Percentiles rank a stretch among this genome's conserved stretches.
Conservation (phyloP, 257 asterid species). For the Jacaranda copaia region DNA sequence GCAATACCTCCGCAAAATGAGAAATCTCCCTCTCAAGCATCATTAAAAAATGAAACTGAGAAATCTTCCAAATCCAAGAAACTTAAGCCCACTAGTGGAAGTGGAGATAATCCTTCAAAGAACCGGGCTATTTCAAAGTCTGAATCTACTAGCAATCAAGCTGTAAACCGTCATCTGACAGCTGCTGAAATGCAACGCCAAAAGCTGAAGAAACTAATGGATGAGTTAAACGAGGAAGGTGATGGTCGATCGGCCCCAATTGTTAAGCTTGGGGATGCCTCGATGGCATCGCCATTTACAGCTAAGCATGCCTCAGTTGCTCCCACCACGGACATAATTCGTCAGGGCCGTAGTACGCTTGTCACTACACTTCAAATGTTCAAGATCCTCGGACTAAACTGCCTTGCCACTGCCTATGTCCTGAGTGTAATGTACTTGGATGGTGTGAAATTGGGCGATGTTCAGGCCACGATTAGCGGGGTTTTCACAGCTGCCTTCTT, state of each 20-base stretch:
- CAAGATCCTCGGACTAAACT: constrained; percentile 96
- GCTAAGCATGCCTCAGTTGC: constrained; percentile 97
- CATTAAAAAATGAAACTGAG: constrained; percentile 61
- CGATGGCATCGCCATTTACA: constrained; percentile 97
- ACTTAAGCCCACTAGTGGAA: constrained; percentile 53
- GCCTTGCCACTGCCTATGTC: constrained; percentile 97
- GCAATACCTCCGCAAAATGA: constrained; percentile 74
- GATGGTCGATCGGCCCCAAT: constrained; percentile 92
- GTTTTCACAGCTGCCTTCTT: constrained; percentile 96
- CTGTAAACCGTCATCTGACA: constrained; percentile 73
- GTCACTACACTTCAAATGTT: constrained; percentile 99
- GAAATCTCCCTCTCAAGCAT: constrained; percentile 66
- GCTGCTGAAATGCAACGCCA: constrained; percentile 88
- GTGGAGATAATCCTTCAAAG: constrained; percentile 57
- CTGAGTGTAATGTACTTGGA: constrained; percentile 95
- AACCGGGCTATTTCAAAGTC: constrained; percentile 50
- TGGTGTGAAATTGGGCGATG: constrained; percentile 94
- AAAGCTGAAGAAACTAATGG: constrained; percentile 90
- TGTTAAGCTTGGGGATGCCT: constrained; percentile 96
- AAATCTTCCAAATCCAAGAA: constrained; percentile 73
- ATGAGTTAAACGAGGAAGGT: constrained; percentile 89
- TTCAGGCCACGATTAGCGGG: constrained; percentile 98
- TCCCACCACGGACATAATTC: constrained; percentile 90
- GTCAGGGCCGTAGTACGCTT: constrained; percentile 97
- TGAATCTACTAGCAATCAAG: constrained; percentile 63